phyloP scores from a whole-genome alignment of 1,139 yeast species.

The Yamadazyma mexicana region DNA sequence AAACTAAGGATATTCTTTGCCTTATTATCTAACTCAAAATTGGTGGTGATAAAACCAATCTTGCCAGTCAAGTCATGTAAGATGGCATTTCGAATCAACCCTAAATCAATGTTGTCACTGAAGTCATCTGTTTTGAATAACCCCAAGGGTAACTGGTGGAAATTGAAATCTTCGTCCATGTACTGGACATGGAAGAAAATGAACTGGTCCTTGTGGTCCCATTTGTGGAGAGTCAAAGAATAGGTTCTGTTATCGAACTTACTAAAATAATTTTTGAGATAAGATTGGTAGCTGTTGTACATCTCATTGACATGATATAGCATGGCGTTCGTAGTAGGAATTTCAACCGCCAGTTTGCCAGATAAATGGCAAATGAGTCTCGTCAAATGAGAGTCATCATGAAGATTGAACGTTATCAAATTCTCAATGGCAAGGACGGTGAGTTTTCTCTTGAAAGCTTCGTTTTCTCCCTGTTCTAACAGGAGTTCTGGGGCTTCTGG shows the following conservation, averaged over 20 bases:
- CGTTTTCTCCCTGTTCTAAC: neutral
- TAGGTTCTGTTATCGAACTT: conserved; percentile 13
- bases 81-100: conserved; percentile 14
- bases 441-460: conserved; percentile 6
- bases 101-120: conserved; percentile 11
- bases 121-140: conserved; percentile 15
- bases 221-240: conserved; percentile 23
- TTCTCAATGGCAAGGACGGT: conserved; percentile 21
- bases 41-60: conserved; percentile 21
- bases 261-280: conserved; percentile 20
- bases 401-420: conserved; percentile 20
- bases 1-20: conserved; percentile 19
- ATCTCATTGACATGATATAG: conserved; percentile 20
- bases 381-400: conserved; percentile 18
- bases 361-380: conserved; percentile 13
- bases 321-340: conserved; percentile 21
- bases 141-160: conserved; percentile 24
- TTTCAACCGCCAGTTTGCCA: neutral
- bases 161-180: conserved; percentile 16
- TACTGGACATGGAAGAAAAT: conserved; percentile 22
- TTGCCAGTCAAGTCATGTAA: conserved; percentile 15
- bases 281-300: conserved; percentile 20
- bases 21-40: conserved; percentile 20
- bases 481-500: neutral
- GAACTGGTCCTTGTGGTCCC: conserved; percentile 19